Conservation (phyloP, 1,139 yeast genomes). For the Kluyveromyces sp. region DNA sequence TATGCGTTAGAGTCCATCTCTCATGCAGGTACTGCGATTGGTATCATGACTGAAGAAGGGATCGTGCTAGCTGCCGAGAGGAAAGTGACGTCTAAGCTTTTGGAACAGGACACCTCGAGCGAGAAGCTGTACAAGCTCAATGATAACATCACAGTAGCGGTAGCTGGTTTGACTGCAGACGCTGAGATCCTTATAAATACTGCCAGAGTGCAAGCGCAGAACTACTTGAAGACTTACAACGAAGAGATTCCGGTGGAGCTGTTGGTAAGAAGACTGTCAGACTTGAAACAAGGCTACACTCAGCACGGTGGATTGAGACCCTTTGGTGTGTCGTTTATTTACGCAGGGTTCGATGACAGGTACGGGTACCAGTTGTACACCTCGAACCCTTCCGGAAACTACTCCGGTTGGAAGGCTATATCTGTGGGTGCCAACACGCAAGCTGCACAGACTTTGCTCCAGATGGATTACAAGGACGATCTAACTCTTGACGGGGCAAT, state of each 20-base stretch:
- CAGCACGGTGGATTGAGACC: slow-evolving; percentile 99
- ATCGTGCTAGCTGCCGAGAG: slow-evolving; percentile 95
- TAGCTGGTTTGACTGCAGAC: slow-evolving; percentile 97
- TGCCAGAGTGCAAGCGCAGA: slow-evolving; percentile 83
- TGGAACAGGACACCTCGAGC: slow-evolving; percentile 89
- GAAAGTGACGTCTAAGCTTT: slow-evolving; percentile 82
- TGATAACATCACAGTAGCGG: slow-evolving; percentile 85
- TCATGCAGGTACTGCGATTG: slow-evolving; percentile 97
- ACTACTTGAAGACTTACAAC: slow-evolving; percentile 73
- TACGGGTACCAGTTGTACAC: slow-evolving; percentile 90
- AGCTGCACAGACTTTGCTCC: slow-evolving; percentile 90
- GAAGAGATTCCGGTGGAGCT: slow-evolving; percentile 91
- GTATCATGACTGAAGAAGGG: slow-evolving; percentile 86
- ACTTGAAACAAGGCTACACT: slow-evolving; percentile 94
- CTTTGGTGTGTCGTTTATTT: slow-evolving; percentile 92
- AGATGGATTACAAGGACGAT: slow-evolving; percentile 90
- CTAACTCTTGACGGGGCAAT: slow-evolving; percentile 71
- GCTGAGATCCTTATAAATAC: slow-evolving; percentile 86
- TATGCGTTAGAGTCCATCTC: slow-evolving; percentile 97
- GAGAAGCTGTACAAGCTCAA: slow-evolving; percentile 86
- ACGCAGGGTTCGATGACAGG: slow-evolving; percentile 91
- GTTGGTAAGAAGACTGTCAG: slow-evolving; percentile 82
- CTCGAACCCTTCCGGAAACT: slow-evolving; percentile 95
- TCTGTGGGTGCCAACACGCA: slow-evolving; percentile 94
- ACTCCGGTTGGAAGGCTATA: slow-evolving; percentile 98